A percentile compares a stretch with the other conserved stretches of the same genome.
Conservation (phyloP, 768 basidiomycete species). For the Auriscalpium vulgare region DNA sequence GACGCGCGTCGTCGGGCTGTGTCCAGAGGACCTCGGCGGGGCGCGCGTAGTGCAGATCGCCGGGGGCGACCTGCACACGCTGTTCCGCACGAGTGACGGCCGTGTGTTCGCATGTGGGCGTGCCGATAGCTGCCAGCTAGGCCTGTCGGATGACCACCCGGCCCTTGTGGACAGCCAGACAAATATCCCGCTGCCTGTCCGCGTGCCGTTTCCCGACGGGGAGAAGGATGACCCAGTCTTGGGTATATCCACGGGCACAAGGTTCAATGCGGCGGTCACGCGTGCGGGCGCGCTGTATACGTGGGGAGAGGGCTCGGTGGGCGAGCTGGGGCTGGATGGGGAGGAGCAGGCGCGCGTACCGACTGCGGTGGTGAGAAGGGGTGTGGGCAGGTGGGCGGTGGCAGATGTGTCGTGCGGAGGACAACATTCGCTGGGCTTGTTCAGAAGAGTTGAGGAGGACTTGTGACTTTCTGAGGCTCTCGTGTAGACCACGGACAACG, state of each 20-base stretch:
- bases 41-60: slow-evolving; percentile 56
- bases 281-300: slow-evolving; percentile 58
- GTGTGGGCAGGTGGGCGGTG: slow-evolving; percentile 67
- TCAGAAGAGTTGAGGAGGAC: background rate
- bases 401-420: slow-evolving; percentile 65
- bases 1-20: slow-evolving; percentile 51
- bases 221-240: slow-evolving; percentile 49
- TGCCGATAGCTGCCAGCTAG: slow-evolving; percentile 77
- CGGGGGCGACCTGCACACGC: slow-evolving; percentile 82
- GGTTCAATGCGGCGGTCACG: slow-evolving; percentile 68
- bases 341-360: slow-evolving; percentile 59
- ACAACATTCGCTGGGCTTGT: slow-evolving; percentile 58
- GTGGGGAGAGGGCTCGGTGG: slow-evolving; percentile 72
- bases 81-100: slow-evolving; percentile 82
- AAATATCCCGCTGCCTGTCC: slow-evolving; percentile 58
- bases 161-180: slow-evolving; percentile 47
- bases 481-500: no score
- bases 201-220: slow-evolving; percentile 52
- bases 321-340: slow-evolving; percentile 54
- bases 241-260: slow-evolving; percentile 58
- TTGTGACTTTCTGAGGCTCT: no score
- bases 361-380: slow-evolving; percentile 57
- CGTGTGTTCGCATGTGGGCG: slow-evolving; percentile 84
- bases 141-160: slow-evolving; percentile 62
- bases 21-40: slow-evolving; percentile 52